Base-by-base conservation (phyloP, 2,329 filamentous ascomycete species). In the Aureobasidium lini region DNA sequence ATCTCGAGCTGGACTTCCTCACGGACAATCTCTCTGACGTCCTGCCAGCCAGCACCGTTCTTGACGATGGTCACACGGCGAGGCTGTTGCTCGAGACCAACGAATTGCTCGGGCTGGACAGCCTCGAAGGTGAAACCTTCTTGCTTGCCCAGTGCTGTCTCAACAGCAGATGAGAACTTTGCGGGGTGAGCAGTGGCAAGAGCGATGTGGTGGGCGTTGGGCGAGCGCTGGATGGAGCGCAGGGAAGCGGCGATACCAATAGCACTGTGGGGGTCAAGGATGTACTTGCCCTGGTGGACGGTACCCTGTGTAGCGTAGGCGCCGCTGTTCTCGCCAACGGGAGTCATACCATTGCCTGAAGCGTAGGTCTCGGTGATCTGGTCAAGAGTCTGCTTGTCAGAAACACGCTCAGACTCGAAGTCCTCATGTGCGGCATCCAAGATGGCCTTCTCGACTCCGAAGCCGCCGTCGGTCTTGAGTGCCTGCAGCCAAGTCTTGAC, bases 101-200 rank as follows among this genome's bases (percentile, higher is more conserved):
- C 76, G 69, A 96, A 94, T 75, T 96, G 89, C 60, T 81, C 72
- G 0, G 93, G 93, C 58, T 95, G 79, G 1, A 97, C 88, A 63
- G 87, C 83, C 63, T 80, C 79, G 70, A 96, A 96, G 66, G 84
- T 81, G 67, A 95, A 96, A 1, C 81, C 85, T n/a, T 81, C 72
- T 69, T 89, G 80, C 8, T 82, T 82, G 64, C 84, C 81, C 61
- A 97, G 78, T 0, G 93, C 91, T 49, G 88, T 72, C 66, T 92
- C 87, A 1, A 99, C 93, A 0, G 92, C 92, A 34, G 84, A 84
- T 0, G 88, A 85, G 69, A 99, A 99, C 74, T 99, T 99, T 62
- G 93, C 94, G 0, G 94, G 93, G 73, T 99, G 94, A 2, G 94
- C 94, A 1, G 94, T 99, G 1, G 92, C 89, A 2, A 99, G 83